Percentiles rank a stretch among this genome's conserved stretches.
phyloP scores from a whole-genome alignment of 768 basidiomycete species.

The Mycena chlorophos region DNA sequence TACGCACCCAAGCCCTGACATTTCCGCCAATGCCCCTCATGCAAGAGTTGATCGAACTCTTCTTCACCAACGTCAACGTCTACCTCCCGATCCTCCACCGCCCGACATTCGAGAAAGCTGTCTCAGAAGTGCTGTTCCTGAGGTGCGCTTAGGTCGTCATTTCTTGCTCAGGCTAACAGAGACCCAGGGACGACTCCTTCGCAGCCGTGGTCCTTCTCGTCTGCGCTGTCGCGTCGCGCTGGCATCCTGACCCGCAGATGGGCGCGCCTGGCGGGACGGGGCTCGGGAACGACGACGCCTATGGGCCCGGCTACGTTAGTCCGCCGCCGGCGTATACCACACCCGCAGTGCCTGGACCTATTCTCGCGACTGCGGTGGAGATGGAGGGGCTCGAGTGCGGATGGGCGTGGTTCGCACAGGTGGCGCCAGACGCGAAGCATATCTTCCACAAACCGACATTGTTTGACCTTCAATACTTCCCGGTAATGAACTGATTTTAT shows the following conservation, averaged over 20 bases:
- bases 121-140: conserved; percentile 51
- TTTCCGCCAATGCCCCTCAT: conserved; percentile 59
- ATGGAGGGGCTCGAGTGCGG: conserved; percentile 50
- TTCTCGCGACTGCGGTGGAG: not conserved
- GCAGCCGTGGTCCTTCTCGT: conserved; percentile 62
- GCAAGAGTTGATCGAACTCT: conserved; percentile 54
- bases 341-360: not conserved
- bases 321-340: not conserved
- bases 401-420: conserved; percentile 70
- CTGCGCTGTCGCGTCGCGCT: conserved; percentile 66
- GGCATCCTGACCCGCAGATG: conserved; percentile 57
- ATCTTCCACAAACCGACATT: conserved; percentile 63
- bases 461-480: conserved; percentile 73
- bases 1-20: conserved; percentile 23
- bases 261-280: conserved; percentile 11
- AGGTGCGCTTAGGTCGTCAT: conserved; percentile 6
- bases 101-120: conserved; percentile 57
- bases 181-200: conserved; percentile 47
- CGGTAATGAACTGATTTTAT: conserved; percentile 35
- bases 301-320: not conserved
- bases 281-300: not conserved
- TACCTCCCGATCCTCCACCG: conserved; percentile 70
- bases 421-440: conserved; percentile 61
- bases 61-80: conserved; percentile 58
- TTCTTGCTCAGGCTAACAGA: not conserved